Conservation (phyloP, 2,329 filamentous ascomycete species). For the Coniella vitis region DNA sequence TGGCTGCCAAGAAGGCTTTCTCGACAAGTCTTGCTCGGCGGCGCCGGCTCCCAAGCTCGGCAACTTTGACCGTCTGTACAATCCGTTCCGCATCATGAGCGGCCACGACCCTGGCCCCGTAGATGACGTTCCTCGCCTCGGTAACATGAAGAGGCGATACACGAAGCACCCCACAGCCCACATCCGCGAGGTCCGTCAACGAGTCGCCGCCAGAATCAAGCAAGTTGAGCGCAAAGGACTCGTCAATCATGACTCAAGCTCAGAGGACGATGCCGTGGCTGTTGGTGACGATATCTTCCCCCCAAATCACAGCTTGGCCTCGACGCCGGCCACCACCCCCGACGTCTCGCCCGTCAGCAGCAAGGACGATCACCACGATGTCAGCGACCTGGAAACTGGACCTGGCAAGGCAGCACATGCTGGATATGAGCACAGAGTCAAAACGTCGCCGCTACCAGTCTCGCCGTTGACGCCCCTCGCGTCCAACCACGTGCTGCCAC, state of each 20-base stretch:
- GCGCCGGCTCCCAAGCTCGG: constrained; percentile 11
- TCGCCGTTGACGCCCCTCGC: background rate
- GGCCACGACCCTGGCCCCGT: background rate
- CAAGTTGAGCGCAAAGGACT: too few relatives aligned
- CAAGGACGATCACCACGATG: background rate
- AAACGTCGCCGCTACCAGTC: background rate
- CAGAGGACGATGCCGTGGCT: background rate
- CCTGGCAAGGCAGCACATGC: background rate
- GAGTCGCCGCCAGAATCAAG: background rate
- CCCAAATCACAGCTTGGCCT: background rate
- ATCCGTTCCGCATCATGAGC: background rate
- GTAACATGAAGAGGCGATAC: background rate
- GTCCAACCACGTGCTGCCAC: background rate
- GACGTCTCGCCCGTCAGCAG: background rate
- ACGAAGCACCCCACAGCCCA: background rate
- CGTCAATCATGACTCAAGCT: background rate
- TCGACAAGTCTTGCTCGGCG: background rate
- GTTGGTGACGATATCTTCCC: background rate
- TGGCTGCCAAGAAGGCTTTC: too few relatives aligned
- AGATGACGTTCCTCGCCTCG: background rate
- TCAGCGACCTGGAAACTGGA: background rate
- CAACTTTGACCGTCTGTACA: constrained; percentile 11
- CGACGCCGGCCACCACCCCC: constrained; percentile 1
- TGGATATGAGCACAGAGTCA: background rate
- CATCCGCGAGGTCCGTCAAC: background rate